These are phyloP conservation scores for Aspergillus felis DNA, from an alignment of 2,329 filamentous ascomycete species.

Conservation along the genomic window DNA sequence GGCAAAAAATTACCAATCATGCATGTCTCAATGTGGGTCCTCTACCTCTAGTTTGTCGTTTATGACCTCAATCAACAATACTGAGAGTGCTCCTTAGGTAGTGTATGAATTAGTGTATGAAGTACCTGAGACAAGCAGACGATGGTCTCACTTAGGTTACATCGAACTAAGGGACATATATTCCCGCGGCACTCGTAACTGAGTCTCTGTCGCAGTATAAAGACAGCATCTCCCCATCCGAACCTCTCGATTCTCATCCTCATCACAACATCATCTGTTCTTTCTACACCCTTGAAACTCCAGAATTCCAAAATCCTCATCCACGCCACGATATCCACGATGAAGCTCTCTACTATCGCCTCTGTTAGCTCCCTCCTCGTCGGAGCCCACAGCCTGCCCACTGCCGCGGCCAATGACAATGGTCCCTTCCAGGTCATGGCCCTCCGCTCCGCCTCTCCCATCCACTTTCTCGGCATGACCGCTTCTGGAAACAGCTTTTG, in stretches of 20 bases:
- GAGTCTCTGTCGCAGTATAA: not conserved
- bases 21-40: not conserved
- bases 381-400: not conserved
- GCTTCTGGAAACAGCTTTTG: constrained; percentile 47
- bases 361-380: not conserved
- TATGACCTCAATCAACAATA: not conserved
- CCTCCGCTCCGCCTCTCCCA: constrained; percentile 43
- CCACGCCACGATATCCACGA: constrained; percentile 1
- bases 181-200: not conserved
- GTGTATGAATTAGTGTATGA: not conserved
- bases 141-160: not conserved
- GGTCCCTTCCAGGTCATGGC: constrained; percentile 41
- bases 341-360: not conserved
- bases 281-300: not conserved
- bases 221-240: not conserved
- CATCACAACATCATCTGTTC: not conserved
- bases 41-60: not conserved
- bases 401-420: constrained; percentile 1
- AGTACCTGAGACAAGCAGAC: not conserved
- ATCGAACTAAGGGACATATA: not conserved
- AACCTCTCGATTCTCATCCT: not conserved
- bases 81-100: not conserved
- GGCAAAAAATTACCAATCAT: no score
- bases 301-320: not conserved
- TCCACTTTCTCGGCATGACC: constrained; percentile 46